Conservation (phyloP, 306 rosid species). For the Castanea mollissima region DNA sequence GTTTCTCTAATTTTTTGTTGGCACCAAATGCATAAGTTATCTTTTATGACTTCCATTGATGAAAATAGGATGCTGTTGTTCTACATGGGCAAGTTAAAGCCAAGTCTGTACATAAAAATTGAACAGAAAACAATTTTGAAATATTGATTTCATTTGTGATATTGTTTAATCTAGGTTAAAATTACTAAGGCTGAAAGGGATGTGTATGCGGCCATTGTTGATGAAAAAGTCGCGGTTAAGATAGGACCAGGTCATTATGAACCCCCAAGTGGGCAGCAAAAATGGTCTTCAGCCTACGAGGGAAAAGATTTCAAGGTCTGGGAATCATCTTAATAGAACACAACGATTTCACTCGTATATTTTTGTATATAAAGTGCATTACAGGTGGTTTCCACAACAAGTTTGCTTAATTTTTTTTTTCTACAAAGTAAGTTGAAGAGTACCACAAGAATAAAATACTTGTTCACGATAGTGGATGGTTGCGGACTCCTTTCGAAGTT, state of each 20-base stretch:
- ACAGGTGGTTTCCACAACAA: neutral
- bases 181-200: constrained; percentile 81
- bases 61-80: neutral
- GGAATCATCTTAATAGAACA: constrained; percentile 49
- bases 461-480: constrained; percentile 10
- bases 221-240: constrained; percentile 70
- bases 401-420: neutral
- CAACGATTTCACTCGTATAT: constrained; percentile 4
- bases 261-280: constrained; percentile 56
- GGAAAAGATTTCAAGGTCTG: constrained; percentile 88
- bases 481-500: constrained; percentile 16
- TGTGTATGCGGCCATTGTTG: constrained; percentile 82
- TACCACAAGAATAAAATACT: constrained; percentile 5
- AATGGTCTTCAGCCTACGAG: constrained; percentile 55
- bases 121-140: neutral
- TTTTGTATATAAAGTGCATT: constrained; percentile 11
- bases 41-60: neutral
- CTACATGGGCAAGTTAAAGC: neutral
- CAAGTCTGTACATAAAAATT: neutral
- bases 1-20: neutral
- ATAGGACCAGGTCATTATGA: constrained; percentile 93
- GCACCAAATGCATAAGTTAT: neutral
- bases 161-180: constrained; percentile 47
- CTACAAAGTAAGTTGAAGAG: neutral
- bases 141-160: constrained; percentile 15